phyloP scores from a whole-genome alignment of 768 basidiomycete species.

The Megacollybia marginata region DNA sequence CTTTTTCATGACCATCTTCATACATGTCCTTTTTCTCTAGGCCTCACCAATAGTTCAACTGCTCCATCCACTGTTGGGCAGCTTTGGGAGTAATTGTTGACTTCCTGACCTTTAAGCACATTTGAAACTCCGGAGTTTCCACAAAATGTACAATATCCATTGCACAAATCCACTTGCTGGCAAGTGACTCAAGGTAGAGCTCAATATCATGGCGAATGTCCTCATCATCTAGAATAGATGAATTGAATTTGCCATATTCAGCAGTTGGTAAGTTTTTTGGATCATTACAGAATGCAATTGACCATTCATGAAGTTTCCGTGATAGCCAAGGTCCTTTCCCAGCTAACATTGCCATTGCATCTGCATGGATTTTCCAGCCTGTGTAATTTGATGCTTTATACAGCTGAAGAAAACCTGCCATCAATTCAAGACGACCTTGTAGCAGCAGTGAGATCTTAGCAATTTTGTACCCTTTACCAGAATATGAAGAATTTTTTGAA shows the following conservation, averaged over 20 bases:
- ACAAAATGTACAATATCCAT: conserved; percentile 14
- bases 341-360: not conserved
- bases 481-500: not conserved
- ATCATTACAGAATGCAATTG: not conserved
- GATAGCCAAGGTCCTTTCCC: conserved; percentile 7
- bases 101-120: conserved; percentile 7
- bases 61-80: conserved; percentile 16
- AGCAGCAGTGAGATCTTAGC: not conserved
- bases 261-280: not conserved
- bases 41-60: conserved; percentile 15
- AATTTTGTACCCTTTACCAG: not conserved
- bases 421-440: not conserved
- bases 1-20: conserved; percentile 23
- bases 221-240: conserved; percentile 11
- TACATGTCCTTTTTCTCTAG: conserved; percentile 15
- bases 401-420: not conserved
- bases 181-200: conserved; percentile 11
- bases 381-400: not conserved
- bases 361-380: conserved; percentile 3
- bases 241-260: conserved; percentile 4
- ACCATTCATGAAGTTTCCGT: conserved; percentile 1
- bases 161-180: conserved; percentile 15
- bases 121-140: conserved; percentile 3
- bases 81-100: conserved; percentile 13
- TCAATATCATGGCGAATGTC: conserved; percentile 2